Conservation (phyloP, 441 rosid species). For the Bruguiera hainesii region DNA sequence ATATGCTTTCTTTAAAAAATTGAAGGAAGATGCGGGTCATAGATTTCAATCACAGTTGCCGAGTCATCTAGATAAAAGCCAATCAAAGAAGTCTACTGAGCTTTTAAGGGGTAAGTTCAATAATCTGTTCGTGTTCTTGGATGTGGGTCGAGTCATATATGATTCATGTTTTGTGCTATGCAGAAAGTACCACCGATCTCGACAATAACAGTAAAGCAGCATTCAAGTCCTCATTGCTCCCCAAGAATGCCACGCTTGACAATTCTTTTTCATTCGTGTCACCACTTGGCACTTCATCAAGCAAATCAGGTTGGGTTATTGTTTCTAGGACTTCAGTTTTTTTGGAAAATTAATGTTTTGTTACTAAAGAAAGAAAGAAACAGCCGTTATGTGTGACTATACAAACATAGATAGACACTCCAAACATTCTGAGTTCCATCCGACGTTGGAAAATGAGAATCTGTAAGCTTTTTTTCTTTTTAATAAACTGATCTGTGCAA, state of each 20-base stretch:
- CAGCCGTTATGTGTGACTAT: too few relatives aligned
- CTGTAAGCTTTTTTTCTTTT: too few relatives aligned
- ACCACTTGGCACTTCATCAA: conserved; percentile 20
- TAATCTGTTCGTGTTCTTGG: background rate
- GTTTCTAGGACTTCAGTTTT: too few relatives aligned
- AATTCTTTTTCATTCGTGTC: conserved; percentile 17
- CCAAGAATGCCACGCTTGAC: conserved; percentile 16
- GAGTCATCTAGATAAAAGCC: conserved; percentile 18
- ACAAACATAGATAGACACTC: too few relatives aligned
- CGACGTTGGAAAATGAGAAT: too few relatives aligned
- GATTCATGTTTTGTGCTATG: conserved; percentile 15
- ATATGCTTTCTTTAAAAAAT: conserved; percentile 65
- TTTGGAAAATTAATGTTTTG: too few relatives aligned
- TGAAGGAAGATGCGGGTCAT: conserved; percentile 42
- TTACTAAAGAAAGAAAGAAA: too few relatives aligned
- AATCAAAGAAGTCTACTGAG: conserved; percentile 15
- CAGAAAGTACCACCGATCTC: conserved; percentile 29
- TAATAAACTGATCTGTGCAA: too few relatives aligned
- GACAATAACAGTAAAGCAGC: conserved; percentile 21
- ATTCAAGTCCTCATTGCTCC: conserved; percentile 28
- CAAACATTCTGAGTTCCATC: too few relatives aligned
- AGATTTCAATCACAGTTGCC: conserved; percentile 18
- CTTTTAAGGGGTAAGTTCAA: conserved; percentile 27
- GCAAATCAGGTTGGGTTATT: conserved; percentile 19
- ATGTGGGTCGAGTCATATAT: background rate